A percentile compares a stretch with the other conserved stretches of the same genome.
Conservation (phyloP, 257 asterid genomes). For the Solanum pennellii region DNA sequence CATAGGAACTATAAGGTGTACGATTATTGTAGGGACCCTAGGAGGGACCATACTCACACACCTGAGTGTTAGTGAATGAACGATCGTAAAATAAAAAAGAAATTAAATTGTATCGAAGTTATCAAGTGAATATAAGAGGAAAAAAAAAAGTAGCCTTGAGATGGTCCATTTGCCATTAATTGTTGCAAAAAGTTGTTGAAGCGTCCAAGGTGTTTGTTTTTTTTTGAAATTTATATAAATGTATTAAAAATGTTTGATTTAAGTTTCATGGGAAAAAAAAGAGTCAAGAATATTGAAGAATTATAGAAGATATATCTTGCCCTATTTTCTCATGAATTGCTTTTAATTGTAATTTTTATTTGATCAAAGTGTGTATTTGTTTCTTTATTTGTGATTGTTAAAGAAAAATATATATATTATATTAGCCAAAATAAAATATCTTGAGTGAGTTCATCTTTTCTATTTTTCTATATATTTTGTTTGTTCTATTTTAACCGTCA, state of each 20-base stretch:
- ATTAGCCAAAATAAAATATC: neutral
- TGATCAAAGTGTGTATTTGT: neutral
- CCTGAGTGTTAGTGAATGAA: conserved; percentile 58
- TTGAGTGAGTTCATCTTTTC: neutral
- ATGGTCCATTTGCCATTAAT: neutral
- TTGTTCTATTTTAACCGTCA: neutral
- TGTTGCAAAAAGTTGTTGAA: neutral
- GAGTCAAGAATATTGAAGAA: neutral
- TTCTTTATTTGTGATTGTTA: neutral
- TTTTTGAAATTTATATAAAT: neutral
- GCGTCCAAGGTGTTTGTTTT: neutral
- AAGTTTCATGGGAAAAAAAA: neutral
- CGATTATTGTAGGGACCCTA: conserved; percentile 54
- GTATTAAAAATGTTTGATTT: neutral
- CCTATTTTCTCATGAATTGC: neutral
- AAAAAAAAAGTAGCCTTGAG: neutral
- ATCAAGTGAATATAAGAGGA: neutral
- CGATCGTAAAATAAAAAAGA: neutral
- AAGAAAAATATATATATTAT: neutral
- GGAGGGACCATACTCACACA: conserved; percentile 44
- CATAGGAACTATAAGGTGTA: conserved; percentile 45
- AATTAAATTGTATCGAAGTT: neutral
- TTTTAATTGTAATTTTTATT: neutral
- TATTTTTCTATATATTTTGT: neutral
- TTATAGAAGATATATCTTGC: neutral